Conservation (phyloP, 805 yeast species). For the Monosporozyma aerobia region DNA sequence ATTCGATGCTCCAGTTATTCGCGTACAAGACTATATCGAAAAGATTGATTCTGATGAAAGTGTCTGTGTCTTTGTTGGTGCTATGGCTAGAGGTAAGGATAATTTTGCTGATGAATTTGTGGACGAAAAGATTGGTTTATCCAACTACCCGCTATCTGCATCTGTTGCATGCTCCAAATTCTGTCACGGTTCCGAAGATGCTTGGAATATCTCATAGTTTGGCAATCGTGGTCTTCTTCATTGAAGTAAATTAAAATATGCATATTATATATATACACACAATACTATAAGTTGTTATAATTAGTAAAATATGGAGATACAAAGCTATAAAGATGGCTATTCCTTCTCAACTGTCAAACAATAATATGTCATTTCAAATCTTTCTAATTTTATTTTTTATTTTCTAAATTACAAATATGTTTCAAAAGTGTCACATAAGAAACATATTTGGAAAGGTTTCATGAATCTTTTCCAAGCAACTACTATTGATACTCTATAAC, state of each 20-base stretch:
- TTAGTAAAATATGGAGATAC: background rate
- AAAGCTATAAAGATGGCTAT: background rate
- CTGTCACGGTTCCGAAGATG: constrained; percentile 98
- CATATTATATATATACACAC: background rate
- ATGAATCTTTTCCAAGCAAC: background rate
- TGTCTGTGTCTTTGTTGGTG: constrained; percentile 96
- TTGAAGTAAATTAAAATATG: background rate
- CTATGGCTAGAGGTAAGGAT: constrained; percentile 98
- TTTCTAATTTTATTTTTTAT: background rate
- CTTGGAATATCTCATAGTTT: constrained; percentile 64
- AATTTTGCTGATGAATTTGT: constrained; percentile 95
- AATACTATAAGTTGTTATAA: background rate
- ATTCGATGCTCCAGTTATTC: constrained; percentile 79
- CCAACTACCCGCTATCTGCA: constrained; percentile 92
- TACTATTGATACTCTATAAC: constrained; percentile 32
- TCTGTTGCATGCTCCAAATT: constrained; percentile 97
- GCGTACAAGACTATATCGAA: constrained; percentile 79
- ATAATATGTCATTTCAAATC: background rate
- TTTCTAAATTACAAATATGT: background rate
- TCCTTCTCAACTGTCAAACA: background rate
- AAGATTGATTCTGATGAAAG: constrained; percentile 82
- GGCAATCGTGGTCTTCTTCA: background rate
- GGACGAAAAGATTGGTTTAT: constrained; percentile 92
- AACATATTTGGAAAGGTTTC: background rate
- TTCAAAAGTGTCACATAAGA: constrained; percentile 1